A percentile compares a stretch with the other conserved stretches of the same genome.
Evolutionary conservation across 129 eudicot genomes (phyloP).

Genomic region (Lactuca sativa): DNA sequence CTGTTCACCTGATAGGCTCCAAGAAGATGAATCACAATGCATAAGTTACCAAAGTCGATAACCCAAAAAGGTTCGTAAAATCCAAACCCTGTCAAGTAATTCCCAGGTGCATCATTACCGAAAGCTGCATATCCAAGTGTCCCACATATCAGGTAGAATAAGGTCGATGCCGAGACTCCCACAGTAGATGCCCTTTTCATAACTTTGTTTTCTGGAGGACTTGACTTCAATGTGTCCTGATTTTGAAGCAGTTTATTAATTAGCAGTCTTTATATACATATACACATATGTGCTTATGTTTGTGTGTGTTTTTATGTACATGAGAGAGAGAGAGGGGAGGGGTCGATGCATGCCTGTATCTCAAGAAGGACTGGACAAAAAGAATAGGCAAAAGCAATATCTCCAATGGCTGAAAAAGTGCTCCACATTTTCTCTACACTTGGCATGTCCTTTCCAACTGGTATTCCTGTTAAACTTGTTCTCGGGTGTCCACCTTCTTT

Average conservation of each 20-base stretch:
- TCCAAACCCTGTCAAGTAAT: constrained; percentile 30
- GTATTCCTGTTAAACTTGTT: constrained; percentile 49
- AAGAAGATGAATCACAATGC: constrained; percentile 55
- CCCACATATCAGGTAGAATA: constrained; percentile 57
- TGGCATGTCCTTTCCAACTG: constrained; percentile 42
- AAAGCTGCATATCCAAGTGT: constrained; percentile 62
- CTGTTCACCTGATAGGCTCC: constrained; percentile 74
- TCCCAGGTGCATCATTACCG: constrained; percentile 69
- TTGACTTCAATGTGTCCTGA: constrained; percentile 53
- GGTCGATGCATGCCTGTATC: constrained; percentile 33
- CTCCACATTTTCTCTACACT: constrained; percentile 48
- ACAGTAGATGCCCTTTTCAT: constrained; percentile 53
- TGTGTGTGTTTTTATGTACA: neutral
- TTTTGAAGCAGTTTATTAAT: neutral
- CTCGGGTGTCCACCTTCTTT: constrained; percentile 35
- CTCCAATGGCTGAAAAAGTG: constrained; percentile 53
- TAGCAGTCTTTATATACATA: neutral
- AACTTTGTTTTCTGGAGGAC: constrained; percentile 29
- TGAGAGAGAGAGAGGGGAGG: neutral
- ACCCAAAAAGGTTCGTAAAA: constrained; percentile 72
- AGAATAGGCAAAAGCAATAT: constrained; percentile 68
- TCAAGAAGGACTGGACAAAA: constrained; percentile 60
- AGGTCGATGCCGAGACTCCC: constrained; percentile 43
- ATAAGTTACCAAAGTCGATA: constrained; percentile 50
- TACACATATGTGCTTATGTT: neutral